Evolutionary conservation across 2,329 filamentous ascomycete species (phyloP).

Genomic region (Talaromyces verruculosus): DNA sequence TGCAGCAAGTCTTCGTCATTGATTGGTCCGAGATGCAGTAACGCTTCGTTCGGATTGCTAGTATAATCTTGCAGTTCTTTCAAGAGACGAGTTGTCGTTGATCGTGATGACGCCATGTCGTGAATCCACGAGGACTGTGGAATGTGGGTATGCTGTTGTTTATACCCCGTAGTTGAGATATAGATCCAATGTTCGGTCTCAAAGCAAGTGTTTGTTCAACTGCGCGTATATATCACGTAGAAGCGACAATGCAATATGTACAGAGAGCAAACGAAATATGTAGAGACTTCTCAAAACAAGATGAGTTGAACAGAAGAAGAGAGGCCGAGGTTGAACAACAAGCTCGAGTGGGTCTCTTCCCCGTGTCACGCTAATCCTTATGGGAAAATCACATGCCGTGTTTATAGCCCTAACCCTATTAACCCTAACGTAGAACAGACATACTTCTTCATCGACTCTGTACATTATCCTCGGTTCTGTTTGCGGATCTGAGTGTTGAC

Average conservation of each 20-base stretch:
- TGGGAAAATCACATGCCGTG: slow-evolving; percentile 3
- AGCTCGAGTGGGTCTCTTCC: slow-evolving; percentile 18
- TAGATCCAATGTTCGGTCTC: neutral
- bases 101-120: slow-evolving; percentile 29
- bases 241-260: neutral
- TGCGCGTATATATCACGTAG: neutral
- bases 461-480: neutral
- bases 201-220: neutral
- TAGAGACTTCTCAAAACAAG: neutral
- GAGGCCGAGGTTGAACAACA: slow-evolving; percentile 13
- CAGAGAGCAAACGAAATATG: neutral
- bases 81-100: slow-evolving; percentile 59
- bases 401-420: neutral
- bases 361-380: slow-evolving; percentile 9
- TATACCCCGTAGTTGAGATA: neutral
- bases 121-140: slow-evolving; percentile 5
- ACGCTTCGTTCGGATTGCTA: slow-evolving; percentile 56
- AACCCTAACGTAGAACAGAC: neutral
- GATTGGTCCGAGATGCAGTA: slow-evolving; percentile 57
- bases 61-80: slow-evolving; percentile 62
- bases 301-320: neutral
- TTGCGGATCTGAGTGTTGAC: too few species aligned
- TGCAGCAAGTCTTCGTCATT: slow-evolving; percentile 59
- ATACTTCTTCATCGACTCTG: neutral
- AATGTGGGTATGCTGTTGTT: neutral